These are phyloP conservation scores for Sporothrix phasma DNA, from an alignment of 2,329 filamentous ascomycete species.

Conservation along the genomic window DNA sequence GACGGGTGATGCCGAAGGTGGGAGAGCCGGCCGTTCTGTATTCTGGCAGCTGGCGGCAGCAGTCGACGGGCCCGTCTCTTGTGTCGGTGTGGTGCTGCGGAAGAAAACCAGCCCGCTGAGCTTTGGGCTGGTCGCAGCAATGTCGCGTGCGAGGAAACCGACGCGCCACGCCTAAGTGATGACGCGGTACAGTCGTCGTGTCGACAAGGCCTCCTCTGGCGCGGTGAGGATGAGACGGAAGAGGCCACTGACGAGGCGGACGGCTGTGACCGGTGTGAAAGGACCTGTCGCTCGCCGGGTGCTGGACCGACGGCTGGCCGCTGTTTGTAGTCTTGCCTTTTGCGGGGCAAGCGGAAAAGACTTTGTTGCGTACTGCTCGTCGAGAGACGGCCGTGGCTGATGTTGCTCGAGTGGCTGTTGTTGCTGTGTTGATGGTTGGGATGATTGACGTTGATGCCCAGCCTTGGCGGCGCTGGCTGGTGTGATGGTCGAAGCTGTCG, in stretches of 20 bases:
- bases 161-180: background rate
- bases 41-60: too few relatives aligned
- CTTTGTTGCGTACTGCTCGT: constrained; percentile 5
- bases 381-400: background rate
- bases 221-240: background rate
- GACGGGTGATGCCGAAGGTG: background rate
- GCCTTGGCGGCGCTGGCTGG: background rate
- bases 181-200: background rate
- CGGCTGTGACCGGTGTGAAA: background rate
- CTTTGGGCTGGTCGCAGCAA: constrained; percentile 1
- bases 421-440: background rate
- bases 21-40: too few relatives aligned
- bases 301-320: background rate
- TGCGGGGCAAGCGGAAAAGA: background rate
- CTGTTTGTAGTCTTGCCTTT: background rate
- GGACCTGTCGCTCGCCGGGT: background rate
- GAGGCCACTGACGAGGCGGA: background rate
- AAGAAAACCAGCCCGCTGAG: constrained; percentile 1
- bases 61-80: background rate
- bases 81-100: background rate
- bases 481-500: constrained; percentile 5
- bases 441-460: background rate
- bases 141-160: background rate
- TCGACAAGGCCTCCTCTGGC: background rate
- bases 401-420: background rate